These are phyloP conservation scores for Neurospora crassa DNA, from an alignment of 2,329 filamentous ascomycete genomes.

Conservation along the genomic window DNA sequence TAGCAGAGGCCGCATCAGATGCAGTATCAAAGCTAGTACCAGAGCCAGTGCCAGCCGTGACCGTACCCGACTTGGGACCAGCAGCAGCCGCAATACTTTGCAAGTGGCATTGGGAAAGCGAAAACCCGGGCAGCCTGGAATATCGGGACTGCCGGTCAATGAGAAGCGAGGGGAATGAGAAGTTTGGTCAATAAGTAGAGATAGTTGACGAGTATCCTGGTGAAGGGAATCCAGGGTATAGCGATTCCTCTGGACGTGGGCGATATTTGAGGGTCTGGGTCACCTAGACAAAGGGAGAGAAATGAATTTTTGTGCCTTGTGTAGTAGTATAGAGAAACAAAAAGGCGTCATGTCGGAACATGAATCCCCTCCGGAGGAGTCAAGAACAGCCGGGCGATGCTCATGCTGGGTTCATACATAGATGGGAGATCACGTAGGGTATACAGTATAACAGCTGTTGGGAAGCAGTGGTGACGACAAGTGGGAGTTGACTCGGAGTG, in stretches of 20 bases:
- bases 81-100: no score
- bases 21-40: no score
- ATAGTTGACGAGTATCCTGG: no score
- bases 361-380: not conserved
- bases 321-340: not conserved
- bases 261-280: not conserved
- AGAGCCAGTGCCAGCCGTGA: no score
- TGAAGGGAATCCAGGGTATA: not conserved
- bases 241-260: not conserved
- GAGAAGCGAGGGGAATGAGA: no score
- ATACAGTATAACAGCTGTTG: not conserved
- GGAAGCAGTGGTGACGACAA: not conserved
- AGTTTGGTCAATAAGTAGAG: no score
- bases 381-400: not conserved
- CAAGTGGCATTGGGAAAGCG: not conserved
- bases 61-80: no score
- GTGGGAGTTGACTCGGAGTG: not conserved
- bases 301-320: not conserved
- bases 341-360: not conserved
- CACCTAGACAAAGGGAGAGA: not conserved
- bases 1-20: not conserved
- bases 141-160: not conserved
- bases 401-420: not conserved
- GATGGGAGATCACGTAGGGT: no score
- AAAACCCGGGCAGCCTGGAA: not conserved